Percentiles rank a stretch among this genome's conserved stretches.
Evolutionary conservation across 331 rosid species (phyloP).

Genomic region (Pyrus hybrid): DNA sequence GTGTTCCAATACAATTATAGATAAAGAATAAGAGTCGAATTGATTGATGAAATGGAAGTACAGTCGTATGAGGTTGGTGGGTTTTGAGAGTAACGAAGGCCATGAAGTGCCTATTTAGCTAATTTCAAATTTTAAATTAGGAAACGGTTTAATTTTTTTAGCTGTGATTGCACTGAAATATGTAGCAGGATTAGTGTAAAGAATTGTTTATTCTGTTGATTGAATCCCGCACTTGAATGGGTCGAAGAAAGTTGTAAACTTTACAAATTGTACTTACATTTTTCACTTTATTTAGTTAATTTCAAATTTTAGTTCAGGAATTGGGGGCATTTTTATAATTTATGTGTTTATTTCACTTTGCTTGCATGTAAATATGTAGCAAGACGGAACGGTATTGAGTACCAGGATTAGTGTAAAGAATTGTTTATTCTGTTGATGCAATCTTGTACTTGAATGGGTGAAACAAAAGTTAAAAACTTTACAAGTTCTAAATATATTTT

Average conservation of each 20-base stretch:
- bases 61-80: too few species aligned
- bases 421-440: not conserved
- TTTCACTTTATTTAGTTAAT: not conserved
- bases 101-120: too few species aligned
- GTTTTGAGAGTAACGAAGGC: too few species aligned
- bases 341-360: not conserved
- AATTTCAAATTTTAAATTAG: not conserved
- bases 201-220: not conserved
- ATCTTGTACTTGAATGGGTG: not conserved
- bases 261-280: not conserved
- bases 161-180: not conserved
- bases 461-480: not conserved
- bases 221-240: not conserved
- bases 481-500: not conserved
- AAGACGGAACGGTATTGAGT: not conserved
- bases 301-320: not conserved
- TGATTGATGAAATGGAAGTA: too few species aligned
- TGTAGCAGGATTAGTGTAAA: not conserved
- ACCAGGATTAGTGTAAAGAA: not conserved
- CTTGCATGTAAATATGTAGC: not conserved
- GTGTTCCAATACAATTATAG: too few species aligned
- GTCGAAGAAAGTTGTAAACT: not conserved
- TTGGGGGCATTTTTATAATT: not conserved
- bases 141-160: not conserved
- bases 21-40: too few species aligned